Evolutionary conservation across 345 rosid genomes (phyloP).

Genomic region (Jatropha curcas): DNA sequence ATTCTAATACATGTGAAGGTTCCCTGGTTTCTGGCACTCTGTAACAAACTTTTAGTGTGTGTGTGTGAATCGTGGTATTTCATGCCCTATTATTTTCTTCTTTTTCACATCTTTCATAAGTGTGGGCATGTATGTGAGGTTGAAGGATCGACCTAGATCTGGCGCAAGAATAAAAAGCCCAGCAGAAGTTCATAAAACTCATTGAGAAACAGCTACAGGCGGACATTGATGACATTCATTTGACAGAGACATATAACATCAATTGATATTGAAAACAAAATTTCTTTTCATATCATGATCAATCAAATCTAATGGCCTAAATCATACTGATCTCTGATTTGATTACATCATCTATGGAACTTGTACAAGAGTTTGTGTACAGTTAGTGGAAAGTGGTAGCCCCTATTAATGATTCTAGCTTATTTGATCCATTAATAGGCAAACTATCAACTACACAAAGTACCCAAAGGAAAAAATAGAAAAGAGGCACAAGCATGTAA

Average conservation of each 20-base stretch:
- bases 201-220: neutral
- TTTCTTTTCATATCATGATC: neutral
- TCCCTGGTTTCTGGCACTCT: too few relatives aligned
- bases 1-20: neutral
- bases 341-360: neutral
- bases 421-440: constrained; percentile 7
- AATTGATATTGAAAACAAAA: neutral
- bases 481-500: neutral
- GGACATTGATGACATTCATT: neutral
- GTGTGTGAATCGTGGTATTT: too few relatives aligned
- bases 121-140: neutral
- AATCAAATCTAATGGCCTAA: neutral
- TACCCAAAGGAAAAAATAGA: neutral
- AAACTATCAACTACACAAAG: neutral
- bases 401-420: neutral
- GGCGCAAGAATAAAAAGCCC: neutral
- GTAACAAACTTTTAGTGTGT: too few relatives aligned
- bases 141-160: neutral
- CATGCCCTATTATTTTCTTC: too few relatives aligned
- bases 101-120: neutral
- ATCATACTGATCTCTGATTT: neutral
- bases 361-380: neutral
- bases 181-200: neutral
- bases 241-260: neutral
- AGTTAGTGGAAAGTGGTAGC: neutral